Conservation (phyloP, 2,329 filamentous ascomycete species). For the Sporothrix protearum region DNA sequence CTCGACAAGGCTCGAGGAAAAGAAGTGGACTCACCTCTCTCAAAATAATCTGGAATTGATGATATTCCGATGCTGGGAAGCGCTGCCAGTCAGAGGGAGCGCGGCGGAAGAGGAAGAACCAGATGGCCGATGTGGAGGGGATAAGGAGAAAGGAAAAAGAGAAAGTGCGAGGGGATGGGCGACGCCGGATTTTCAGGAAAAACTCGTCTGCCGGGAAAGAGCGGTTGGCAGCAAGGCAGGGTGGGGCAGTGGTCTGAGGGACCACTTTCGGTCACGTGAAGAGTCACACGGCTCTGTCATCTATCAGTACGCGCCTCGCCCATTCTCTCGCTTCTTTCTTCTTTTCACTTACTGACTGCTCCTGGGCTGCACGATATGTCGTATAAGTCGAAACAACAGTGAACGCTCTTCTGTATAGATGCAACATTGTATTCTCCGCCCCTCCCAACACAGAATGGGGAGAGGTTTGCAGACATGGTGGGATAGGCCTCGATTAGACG, state of each 20-base stretch:
- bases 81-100: slow-evolving; percentile 26
- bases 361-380: background rate
- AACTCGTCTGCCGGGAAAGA: slow-evolving; percentile 1
- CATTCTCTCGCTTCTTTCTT: background rate
- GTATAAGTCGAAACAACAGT: background rate
- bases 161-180: slow-evolving; percentile 15
- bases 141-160: slow-evolving; percentile 24
- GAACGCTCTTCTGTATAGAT: background rate
- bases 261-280: background rate
- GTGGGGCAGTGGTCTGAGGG: background rate
- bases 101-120: slow-evolving; percentile 48
- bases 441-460: background rate
- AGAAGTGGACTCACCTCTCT: slow-evolving; percentile 29
- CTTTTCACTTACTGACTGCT: background rate
- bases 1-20: background rate
- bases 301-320: background rate
- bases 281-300: background rate
- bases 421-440: background rate
- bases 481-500: background rate
- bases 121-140: slow-evolving; percentile 34
- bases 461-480: background rate
- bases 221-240: background rate
- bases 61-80: slow-evolving; percentile 35
- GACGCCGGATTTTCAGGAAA: slow-evolving; percentile 9
- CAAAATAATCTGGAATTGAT: slow-evolving; percentile 27